Evolutionary conservation across 192 early-diverging fungal species (phyloP).

Genomic region (Backusella westeae): DNA sequence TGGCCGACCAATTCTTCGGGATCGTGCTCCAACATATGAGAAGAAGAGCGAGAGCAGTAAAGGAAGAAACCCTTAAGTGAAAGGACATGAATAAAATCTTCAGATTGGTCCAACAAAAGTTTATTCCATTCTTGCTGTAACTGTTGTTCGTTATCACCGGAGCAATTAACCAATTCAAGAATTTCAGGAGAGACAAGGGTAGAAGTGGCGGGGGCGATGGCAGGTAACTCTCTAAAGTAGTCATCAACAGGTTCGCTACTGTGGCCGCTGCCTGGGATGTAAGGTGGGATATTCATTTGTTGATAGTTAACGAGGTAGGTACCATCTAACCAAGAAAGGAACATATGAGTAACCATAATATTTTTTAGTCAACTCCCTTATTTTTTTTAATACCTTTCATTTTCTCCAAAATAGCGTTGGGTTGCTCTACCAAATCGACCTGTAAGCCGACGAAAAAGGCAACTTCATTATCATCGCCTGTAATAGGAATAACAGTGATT

Average conservation of each 20-base stretch:
- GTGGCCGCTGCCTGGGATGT: conserved; percentile 30
- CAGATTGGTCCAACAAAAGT: conserved; percentile 48
- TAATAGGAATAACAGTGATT: conserved; percentile 59
- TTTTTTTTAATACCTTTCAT: conserved; percentile 41
- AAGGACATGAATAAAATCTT: conserved; percentile 65
- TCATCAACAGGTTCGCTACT: conserved; percentile 34
- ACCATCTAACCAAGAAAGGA: conserved; percentile 36
- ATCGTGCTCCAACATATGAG: conserved; percentile 50
- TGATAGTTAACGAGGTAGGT: conserved; percentile 54
- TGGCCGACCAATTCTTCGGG: conserved; percentile 55
- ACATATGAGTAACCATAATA: background rate
- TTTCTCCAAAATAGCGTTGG: conserved; percentile 61
- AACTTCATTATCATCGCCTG: conserved; percentile 39
- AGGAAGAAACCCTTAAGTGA: conserved; percentile 70
- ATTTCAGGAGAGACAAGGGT: conserved; percentile 30
- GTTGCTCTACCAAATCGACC: conserved; percentile 66
- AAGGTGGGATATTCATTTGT: conserved; percentile 37
- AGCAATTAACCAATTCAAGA: conserved; percentile 34
- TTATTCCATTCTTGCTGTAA: conserved; percentile 37
- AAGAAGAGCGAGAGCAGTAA: conserved; percentile 49
- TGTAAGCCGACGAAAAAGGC: conserved; percentile 61
- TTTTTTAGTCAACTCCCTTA: background rate
- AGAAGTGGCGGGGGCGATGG: conserved; percentile 17
- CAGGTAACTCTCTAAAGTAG: conserved; percentile 38
- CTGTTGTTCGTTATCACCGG: conserved; percentile 27